Conservation (phyloP, 306 rosid genomes). For the Ammopiptanthus mongolicus region DNA sequence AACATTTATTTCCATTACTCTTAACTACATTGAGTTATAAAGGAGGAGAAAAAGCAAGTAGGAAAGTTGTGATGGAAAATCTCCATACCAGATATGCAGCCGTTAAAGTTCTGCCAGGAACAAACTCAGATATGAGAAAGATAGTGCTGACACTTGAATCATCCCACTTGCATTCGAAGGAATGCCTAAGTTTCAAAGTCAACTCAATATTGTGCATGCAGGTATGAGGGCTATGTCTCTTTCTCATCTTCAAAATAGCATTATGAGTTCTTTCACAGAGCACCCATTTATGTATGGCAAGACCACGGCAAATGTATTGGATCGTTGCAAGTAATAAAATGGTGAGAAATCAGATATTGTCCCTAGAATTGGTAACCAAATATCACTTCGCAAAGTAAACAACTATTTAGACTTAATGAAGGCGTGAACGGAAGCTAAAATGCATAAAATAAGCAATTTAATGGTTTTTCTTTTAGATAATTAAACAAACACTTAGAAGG, state of each 20-base stretch:
- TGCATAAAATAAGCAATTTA: too few species aligned
- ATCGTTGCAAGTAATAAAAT: too few species aligned
- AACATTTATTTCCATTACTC: background rate
- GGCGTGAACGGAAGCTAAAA: too few species aligned
- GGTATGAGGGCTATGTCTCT: slow-evolving; percentile 32
- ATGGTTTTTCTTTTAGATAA: too few species aligned
- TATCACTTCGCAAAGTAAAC: too few species aligned
- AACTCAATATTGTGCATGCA: slow-evolving; percentile 47
- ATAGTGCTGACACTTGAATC: too few species aligned
- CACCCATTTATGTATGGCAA: too few species aligned
- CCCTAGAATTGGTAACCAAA: too few species aligned
- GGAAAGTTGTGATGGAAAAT: background rate
- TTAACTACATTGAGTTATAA: background rate
- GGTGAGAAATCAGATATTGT: too few species aligned
- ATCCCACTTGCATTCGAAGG: slow-evolving; percentile 45
- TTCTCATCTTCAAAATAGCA: slow-evolving; percentile 45
- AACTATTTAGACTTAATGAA: too few species aligned
- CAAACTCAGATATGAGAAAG: slow-evolving; percentile 54
- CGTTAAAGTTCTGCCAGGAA: slow-evolving; percentile 36
- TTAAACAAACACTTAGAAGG: too few species aligned
- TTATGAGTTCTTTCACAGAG: slow-evolving; percentile 38
- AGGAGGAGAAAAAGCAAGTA: background rate
- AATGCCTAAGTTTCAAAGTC: slow-evolving; percentile 60
- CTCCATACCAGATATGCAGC: slow-evolving; percentile 47
- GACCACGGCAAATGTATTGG: too few species aligned